Evolutionary conservation across 306 rosid species (phyloP).

Genomic region (Oemleria cerasiformis): DNA sequence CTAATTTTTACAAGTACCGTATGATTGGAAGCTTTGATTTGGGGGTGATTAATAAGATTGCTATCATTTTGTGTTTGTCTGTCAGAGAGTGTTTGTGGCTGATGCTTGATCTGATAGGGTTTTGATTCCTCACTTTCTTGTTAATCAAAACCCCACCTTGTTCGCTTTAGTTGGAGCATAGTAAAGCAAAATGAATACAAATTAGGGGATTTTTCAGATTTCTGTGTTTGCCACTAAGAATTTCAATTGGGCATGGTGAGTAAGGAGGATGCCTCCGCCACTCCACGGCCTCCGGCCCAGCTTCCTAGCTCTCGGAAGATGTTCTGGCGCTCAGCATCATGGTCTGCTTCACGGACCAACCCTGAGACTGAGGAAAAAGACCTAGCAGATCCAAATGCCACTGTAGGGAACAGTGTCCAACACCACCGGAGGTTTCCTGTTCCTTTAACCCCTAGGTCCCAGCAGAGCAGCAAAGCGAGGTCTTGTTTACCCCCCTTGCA

Average conservation of each 20-base stretch:
- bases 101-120: constrained; percentile 42
- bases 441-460: constrained; percentile 88
- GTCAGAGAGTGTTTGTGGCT: constrained; percentile 25
- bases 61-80: not conserved
- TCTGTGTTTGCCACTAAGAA: constrained; percentile 17
- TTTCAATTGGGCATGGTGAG: constrained; percentile 72
- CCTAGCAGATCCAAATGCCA: constrained; percentile 52
- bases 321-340: constrained; percentile 89
- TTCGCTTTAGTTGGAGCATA: constrained; percentile 16
- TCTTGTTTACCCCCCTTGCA: constrained; percentile 87
- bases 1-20: not conserved
- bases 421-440: constrained; percentile 62
- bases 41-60: not conserved
- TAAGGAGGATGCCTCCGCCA: constrained; percentile 55
- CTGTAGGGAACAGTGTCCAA: constrained; percentile 34
- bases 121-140: constrained; percentile 29
- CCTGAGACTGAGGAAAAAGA: constrained; percentile 43
- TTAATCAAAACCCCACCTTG: constrained; percentile 24
- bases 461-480: constrained; percentile 80
- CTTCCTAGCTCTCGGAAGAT: constrained; percentile 53
- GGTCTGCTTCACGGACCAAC: constrained; percentile 79
- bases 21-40: not conserved
- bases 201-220: constrained; percentile 26
- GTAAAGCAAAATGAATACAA: constrained; percentile 17
- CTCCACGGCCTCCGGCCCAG: constrained; percentile 46